Conservation (phyloP, 495 filamentous ascomycete genomes). For the Xylaria longipes region DNA sequence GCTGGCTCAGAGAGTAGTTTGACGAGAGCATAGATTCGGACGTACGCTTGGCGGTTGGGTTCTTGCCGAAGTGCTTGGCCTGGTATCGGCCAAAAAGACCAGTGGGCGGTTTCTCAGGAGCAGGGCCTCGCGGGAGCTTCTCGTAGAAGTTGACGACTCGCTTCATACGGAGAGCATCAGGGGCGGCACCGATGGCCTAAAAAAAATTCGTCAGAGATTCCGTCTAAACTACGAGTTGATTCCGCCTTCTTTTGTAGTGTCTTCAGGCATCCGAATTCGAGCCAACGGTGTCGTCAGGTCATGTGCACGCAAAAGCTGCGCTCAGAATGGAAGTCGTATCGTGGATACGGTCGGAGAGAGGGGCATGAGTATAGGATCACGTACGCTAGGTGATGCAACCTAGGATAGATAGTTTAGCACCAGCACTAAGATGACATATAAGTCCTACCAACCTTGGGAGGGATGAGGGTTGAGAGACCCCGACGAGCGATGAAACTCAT, state of each 20-base stretch:
- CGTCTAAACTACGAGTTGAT: neutral
- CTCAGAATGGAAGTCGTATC: neutral
- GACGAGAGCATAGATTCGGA: constrained; percentile 30
- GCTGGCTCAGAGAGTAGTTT: neutral
- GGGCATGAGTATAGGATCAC: constrained; percentile 42
- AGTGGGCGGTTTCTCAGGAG: constrained; percentile 79
- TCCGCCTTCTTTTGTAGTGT: neutral
- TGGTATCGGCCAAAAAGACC: constrained; percentile 88
- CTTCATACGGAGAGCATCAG: constrained; percentile 95
- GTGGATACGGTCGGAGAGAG: neutral
- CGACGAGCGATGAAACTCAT: constrained; percentile 92
- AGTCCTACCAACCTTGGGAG: constrained; percentile 81
- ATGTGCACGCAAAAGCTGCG: constrained; percentile 10
- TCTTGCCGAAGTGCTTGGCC: constrained; percentile 93
- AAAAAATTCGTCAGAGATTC: constrained; percentile 42
- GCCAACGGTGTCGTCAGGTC: neutral
- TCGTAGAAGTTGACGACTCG: constrained; percentile 98
- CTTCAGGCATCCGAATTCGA: neutral
- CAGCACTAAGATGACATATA: neutral
- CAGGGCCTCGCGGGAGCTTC: constrained; percentile 88
- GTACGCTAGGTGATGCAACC: constrained; percentile 91
- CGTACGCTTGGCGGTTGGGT: constrained; percentile 85
- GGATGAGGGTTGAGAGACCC: constrained; percentile 96
- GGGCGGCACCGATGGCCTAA: constrained; percentile 88
- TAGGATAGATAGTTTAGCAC: constrained; percentile 42